Conservation (phyloP, 2,329 filamentous ascomycete genomes). For the Diaporthe vaccinii region DNA sequence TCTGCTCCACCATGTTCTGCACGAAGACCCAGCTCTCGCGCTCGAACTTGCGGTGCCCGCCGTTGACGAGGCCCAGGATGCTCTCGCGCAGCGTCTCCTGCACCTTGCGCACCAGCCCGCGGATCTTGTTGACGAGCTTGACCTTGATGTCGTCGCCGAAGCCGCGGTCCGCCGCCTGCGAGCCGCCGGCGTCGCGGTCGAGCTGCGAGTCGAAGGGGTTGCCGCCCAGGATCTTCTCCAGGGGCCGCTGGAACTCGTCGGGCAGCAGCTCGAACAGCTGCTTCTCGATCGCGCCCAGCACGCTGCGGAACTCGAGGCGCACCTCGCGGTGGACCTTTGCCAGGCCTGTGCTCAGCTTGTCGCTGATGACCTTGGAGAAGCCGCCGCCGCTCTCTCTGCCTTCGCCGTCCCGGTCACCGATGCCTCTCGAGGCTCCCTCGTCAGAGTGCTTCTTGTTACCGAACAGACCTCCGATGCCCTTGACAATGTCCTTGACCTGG, state of each 20-base stretch:
- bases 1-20: conserved; percentile 59
- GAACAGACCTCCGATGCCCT: conserved; percentile 58
- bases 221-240: conserved; percentile 61
- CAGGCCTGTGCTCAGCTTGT: conserved; percentile 60
- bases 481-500: conserved; percentile 50
- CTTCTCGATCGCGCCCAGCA: conserved; percentile 60
- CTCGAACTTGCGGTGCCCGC: conserved; percentile 62
- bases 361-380: conserved; percentile 61
- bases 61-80: conserved; percentile 59
- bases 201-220: conserved; percentile 61
- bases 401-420: conserved; percentile 49
- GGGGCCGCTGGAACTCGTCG: conserved; percentile 57
- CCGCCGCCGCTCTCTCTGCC: conserved; percentile 49
- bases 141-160: conserved; percentile 59
- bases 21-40: conserved; percentile 61
- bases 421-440: conserved; percentile 50
- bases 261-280: conserved; percentile 60
- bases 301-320: conserved; percentile 60
- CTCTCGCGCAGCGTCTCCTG: conserved; percentile 60
- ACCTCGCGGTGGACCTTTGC: conserved; percentile 60
- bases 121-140: conserved; percentile 60
- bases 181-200: conserved; percentile 38
- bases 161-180: conserved; percentile 51
- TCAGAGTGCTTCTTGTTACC: conserved; percentile 51
- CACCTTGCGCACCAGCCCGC: conserved; percentile 58